These are phyloP conservation scores for Suillus clintonianus DNA, from an alignment of 768 basidiomycete genomes.

Conservation along the genomic window DNA sequence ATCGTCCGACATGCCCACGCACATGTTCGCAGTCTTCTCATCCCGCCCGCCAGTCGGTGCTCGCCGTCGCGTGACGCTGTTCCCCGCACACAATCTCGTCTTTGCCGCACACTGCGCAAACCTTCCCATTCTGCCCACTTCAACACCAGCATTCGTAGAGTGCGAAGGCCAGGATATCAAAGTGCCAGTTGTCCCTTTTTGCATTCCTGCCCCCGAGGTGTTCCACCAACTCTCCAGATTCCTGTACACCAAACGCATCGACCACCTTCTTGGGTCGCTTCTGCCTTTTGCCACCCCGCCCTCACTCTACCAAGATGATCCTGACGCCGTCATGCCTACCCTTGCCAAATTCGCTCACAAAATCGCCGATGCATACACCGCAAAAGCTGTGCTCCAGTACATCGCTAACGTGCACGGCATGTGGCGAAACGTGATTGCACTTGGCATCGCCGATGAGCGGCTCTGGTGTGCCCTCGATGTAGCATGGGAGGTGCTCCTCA, in stretches of 20 bases:
- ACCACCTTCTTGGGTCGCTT: conserved; percentile 58
- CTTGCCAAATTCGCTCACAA: conserved; percentile 19
- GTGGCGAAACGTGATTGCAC: conserved; percentile 51
- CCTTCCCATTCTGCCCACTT: conserved; percentile 22
- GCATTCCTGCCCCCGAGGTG: conserved; percentile 69
- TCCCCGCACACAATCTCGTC: conserved; percentile 39
- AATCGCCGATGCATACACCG: conserved; percentile 13
- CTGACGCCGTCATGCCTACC: conserved; percentile 12
- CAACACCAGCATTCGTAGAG: conserved; percentile 14
- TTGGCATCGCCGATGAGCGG: conserved; percentile 50
- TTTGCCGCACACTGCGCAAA: conserved; percentile 33
- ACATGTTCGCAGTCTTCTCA: conserved; percentile 32
- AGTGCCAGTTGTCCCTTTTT: conserved; percentile 69
- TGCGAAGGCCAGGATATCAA: conserved; percentile 20
- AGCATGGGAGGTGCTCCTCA: conserved; percentile 50
- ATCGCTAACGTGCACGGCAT: conserved; percentile 43
- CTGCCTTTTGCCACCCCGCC: conserved; percentile 47
- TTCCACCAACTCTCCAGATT: conserved; percentile 66
- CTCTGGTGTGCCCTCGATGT: conserved; percentile 51
- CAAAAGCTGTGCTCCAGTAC: conserved; percentile 36
- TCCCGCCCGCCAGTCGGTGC: conserved; percentile 21
- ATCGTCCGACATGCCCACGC: conserved; percentile 33
- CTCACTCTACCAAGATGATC: conserved; percentile 24
- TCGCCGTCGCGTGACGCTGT: conserved; percentile 35
- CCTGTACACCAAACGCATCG: conserved; percentile 68